These are phyloP conservation scores for Hibiscus syriacus DNA, from an alignment of 345 rosid species.

Conservation along the genomic window DNA sequence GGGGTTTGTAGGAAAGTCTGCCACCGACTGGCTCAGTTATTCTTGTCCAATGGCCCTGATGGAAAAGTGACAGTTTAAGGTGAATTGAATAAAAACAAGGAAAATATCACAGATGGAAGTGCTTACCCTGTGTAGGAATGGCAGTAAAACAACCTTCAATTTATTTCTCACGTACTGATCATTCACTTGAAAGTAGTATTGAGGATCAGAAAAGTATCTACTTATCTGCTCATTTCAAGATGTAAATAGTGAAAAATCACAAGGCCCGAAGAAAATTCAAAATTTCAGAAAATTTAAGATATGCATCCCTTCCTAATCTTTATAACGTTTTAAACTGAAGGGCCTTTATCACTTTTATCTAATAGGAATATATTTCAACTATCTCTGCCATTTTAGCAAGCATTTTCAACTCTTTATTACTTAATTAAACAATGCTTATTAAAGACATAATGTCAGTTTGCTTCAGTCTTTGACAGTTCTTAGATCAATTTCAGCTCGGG, in stretches of 20 bases:
- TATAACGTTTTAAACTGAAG: background rate
- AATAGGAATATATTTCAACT: background rate
- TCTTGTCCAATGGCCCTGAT: constrained; percentile 91
- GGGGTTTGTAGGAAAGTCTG: constrained; percentile 92
- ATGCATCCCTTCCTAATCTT: background rate
- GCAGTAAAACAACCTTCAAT: constrained; percentile 80
- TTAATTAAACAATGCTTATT: background rate
- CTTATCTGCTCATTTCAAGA: constrained; percentile 52
- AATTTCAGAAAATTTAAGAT: background rate
- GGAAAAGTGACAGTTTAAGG: constrained; percentile 4
- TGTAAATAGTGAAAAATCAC: background rate
- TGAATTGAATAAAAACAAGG: background rate
- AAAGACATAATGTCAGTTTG: background rate
- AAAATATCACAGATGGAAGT: background rate
- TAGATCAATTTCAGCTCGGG: background rate
- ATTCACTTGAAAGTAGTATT: background rate
- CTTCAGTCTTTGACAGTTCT: background rate
- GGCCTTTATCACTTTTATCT: background rate
- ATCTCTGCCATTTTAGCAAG: background rate
- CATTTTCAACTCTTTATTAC: background rate
- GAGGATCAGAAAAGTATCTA: constrained; percentile 69
- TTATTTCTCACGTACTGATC: constrained; percentile 74
- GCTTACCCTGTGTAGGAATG: constrained; percentile 87
- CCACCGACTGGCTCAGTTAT: constrained; percentile 95
- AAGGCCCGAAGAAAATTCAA: constrained; percentile 1